These are phyloP conservation scores for Starmerella kuoi DNA, from an alignment of 805 yeast genomes.

Conservation along the genomic window DNA sequence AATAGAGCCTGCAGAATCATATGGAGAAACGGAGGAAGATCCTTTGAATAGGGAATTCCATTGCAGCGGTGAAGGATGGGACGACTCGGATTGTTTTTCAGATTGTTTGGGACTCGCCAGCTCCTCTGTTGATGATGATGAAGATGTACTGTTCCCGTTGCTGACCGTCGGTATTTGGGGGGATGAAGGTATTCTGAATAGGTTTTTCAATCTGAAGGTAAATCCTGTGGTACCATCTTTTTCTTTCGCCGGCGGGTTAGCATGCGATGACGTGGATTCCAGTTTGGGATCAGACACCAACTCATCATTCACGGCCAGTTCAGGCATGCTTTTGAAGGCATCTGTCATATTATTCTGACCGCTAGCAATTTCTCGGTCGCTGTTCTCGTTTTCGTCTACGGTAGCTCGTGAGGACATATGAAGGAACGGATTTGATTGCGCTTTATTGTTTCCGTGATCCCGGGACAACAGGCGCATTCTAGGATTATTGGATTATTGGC, in stretches of 20 bases:
- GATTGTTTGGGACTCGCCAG: too few relatives aligned
- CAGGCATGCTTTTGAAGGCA: too few relatives aligned
- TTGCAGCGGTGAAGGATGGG: too few relatives aligned
- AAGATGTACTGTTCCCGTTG: too few relatives aligned
- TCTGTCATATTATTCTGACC: neutral
- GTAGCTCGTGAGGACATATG: neutral
- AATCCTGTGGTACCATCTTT: slow-evolving; percentile 1
- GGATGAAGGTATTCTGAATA: slow-evolving; percentile 9
- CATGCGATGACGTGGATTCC: neutral
- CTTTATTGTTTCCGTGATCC: neutral
- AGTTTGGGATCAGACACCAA: neutral
- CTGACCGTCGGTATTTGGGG: neutral
- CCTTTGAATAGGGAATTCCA: too few relatives aligned
- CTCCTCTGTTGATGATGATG: too few relatives aligned
- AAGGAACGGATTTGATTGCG: neutral
- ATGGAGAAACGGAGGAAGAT: too few relatives aligned
- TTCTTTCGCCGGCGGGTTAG: neutral
- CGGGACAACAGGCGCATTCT: neutral
- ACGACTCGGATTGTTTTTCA: too few relatives aligned
- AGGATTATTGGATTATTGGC: too few relatives aligned
- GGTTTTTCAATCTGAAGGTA: slow-evolving; percentile 10
- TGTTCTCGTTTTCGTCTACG: neutral
- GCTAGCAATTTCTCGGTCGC: neutral
- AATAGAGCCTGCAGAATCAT: too few relatives aligned
- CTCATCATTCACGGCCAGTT: neutral